phyloP scores from a whole-genome alignment of 371 early-diverging fungal species.

The Zancudomyces culisetae region DNA sequence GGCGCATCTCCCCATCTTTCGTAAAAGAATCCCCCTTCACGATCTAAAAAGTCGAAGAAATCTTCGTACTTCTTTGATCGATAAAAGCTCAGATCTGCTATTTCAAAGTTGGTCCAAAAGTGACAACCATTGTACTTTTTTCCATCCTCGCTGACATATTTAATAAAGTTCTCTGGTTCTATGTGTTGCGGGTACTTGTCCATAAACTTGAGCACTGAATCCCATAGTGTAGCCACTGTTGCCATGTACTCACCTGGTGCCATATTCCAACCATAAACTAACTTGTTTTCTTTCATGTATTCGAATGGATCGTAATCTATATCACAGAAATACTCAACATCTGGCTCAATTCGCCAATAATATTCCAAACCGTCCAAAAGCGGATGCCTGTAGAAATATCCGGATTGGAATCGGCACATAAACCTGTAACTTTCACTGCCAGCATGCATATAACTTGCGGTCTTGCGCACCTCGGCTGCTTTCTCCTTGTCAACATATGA shows the following conservation, averaged over 20 bases:
- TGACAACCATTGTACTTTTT: conserved; percentile 54
- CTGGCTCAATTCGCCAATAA: conserved; percentile 96
- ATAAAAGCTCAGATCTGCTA: conserved; percentile 68
- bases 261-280: conserved; percentile 71
- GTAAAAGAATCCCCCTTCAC: conserved; percentile 80
- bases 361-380: conserved; percentile 60
- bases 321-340: conserved; percentile 65
- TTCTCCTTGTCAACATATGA: conserved; percentile 46
- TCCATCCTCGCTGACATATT: conserved; percentile 18
- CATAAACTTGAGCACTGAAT: conserved; percentile 34
- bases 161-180: conserved; percentile 12
- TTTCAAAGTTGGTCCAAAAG: conserved; percentile 96
- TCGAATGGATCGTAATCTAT: conserved; percentile 80
- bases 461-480: conserved; percentile 31
- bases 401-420: conserved; percentile 87
- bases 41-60: conserved; percentile 70
- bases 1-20: conserved; percentile 97
- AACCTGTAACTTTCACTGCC: conserved; percentile 69
- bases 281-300: conserved; percentile 61
- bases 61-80: conserved; percentile 41
- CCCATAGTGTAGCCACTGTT: conserved; percentile 72
- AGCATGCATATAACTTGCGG: conserved; percentile 67
- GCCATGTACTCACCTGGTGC: conserved; percentile 48
- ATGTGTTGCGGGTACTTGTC: conserved; percentile 23
- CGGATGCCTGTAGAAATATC: conserved; percentile 73